phyloP scores from a whole-genome alignment of 495 filamentous ascomycete species.

The Tuber indicum region DNA sequence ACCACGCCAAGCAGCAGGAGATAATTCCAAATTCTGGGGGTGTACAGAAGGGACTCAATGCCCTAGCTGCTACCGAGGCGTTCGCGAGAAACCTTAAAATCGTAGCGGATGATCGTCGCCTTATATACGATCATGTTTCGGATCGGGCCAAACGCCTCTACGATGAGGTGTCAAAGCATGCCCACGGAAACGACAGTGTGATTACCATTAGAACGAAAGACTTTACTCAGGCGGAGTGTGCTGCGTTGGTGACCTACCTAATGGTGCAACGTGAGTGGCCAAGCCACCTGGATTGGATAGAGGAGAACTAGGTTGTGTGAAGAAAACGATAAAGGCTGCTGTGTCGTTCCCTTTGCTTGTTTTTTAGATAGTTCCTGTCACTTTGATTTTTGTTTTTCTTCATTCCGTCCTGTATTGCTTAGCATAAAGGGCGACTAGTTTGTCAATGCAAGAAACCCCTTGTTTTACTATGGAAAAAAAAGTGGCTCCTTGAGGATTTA shows the following conservation, averaged over 20 bases:
- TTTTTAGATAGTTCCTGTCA: too few species aligned
- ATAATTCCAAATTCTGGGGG: not conserved
- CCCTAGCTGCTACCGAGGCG: not conserved
- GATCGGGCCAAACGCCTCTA: too few species aligned
- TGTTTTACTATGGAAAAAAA: too few species aligned
- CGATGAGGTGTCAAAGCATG: not conserved
- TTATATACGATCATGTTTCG: not conserved
- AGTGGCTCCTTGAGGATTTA: too few species aligned
- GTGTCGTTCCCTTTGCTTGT: too few species aligned
- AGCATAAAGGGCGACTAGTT: too few species aligned
- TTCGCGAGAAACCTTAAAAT: not conserved
- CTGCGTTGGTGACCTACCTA: not conserved
- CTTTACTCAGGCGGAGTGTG: not conserved
- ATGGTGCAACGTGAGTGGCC: not conserved
- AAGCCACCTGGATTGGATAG: not conserved
- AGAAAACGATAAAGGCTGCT: too few species aligned
- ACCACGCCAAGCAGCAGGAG: not conserved
- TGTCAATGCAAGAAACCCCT: too few species aligned
- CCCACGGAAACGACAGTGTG: not conserved
- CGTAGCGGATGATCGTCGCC: not conserved
- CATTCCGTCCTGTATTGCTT: too few species aligned
- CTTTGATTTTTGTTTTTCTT: too few species aligned
- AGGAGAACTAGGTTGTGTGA: not conserved
- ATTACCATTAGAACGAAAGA: not conserved
- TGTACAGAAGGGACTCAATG: not conserved